These are phyloP conservation scores for Austroboletus sp. DNA, from an alignment of 1,284 basidiomycete genomes.

Conservation along the genomic window DNA sequence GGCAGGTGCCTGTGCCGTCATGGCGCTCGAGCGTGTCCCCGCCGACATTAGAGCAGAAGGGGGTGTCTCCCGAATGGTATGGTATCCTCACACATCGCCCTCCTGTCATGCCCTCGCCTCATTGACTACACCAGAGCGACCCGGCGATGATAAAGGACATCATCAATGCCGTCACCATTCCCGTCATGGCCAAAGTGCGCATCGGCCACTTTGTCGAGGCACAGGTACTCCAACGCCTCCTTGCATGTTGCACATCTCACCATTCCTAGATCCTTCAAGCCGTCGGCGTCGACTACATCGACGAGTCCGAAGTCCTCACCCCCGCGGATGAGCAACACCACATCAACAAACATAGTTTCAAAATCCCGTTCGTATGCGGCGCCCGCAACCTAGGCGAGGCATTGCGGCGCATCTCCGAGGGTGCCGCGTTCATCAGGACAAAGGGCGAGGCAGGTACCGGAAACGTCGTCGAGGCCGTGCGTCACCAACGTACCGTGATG, in stretches of 20 bases:
- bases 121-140: constrained; percentile 60
- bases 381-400: constrained; percentile 85
- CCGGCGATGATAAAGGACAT: constrained; percentile 96
- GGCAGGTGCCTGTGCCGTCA: constrained; percentile 95
- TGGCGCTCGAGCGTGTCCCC: constrained; percentile 93
- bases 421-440: constrained; percentile 94
- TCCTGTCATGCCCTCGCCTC: not conserved
- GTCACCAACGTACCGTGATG: constrained; percentile 81
- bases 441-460: constrained; percentile 98
- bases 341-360: constrained; percentile 88
- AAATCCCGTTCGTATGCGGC: constrained; percentile 82
- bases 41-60: constrained; percentile 89
- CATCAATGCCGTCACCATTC: constrained; percentile 85
- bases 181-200: constrained; percentile 88
- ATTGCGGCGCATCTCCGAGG: constrained; percentile 92
- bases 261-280: constrained; percentile 76
- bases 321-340: constrained; percentile 88
- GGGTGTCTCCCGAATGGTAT: constrained; percentile 96
- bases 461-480: constrained; percentile 95
- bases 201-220: constrained; percentile 98
- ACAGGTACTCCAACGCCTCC: constrained; percentile 47
- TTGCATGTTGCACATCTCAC: constrained; percentile 5
- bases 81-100: constrained; percentile 43
- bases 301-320: constrained; percentile 94
- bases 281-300: constrained; percentile 96